Conservation (phyloP, 164 flowering plant genomes). For the Saururus chinensis region DNA sequence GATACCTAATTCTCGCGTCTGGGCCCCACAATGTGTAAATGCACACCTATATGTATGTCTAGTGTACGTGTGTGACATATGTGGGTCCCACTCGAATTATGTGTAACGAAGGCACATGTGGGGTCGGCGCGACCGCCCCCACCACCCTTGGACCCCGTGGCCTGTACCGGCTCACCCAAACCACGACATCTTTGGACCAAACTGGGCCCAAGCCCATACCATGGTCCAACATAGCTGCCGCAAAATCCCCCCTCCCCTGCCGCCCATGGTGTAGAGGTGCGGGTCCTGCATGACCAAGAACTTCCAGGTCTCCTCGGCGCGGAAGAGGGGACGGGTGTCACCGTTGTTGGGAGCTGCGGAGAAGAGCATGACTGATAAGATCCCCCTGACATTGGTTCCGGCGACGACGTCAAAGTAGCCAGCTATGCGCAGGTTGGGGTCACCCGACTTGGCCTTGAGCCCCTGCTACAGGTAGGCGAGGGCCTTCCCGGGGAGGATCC, state of each 20-base stretch:
- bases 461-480: constrained; percentile 68
- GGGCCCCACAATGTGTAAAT: too few species aligned
- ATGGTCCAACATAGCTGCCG: too few species aligned
- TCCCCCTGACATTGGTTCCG: constrained; percentile 82
- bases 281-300: constrained; percentile 50
- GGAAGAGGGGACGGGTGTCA: constrained; percentile 40
- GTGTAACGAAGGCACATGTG: too few species aligned
- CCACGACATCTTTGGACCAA: too few species aligned
- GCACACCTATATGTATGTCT: too few species aligned
- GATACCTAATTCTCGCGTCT: too few species aligned
- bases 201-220: too few species aligned
- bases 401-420: constrained; percentile 91
- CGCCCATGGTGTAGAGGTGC: constrained; percentile 13
- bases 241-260: constrained; percentile 16
- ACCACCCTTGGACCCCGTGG: too few species aligned
- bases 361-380: constrained; percentile 88
- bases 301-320: constrained; percentile 81
- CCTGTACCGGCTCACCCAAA: too few species aligned
- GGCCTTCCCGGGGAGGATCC: constrained; percentile 69
- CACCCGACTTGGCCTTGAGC: constrained; percentile 54
- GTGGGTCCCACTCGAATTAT: too few species aligned
- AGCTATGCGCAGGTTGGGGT: constrained; percentile 76
- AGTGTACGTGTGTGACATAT: too few species aligned
- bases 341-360: constrained; percentile 32
- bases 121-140: too few species aligned